A percentile compares a stretch with the other conserved stretches of the same genome.
These are phyloP conservation scores for Pichia scutulata DNA, from an alignment of 805 yeast genomes.

Conservation along the genomic window DNA sequence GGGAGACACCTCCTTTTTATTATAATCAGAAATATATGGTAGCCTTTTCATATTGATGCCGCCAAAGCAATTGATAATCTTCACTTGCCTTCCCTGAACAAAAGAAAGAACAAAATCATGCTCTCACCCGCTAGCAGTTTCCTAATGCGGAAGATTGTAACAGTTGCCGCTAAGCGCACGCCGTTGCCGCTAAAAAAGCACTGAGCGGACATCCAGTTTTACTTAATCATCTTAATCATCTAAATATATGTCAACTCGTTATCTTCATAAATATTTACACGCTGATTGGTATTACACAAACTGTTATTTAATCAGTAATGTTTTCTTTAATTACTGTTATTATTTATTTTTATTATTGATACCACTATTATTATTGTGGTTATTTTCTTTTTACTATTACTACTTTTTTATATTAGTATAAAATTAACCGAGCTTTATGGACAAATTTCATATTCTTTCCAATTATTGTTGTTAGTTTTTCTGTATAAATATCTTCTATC, in stretches of 20 bases:
- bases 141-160: not conserved
- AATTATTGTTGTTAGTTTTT: slow-evolving; percentile 46
- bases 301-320: not conserved
- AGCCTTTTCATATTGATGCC: not conserved
- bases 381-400: too few species aligned
- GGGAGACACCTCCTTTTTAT: not conserved
- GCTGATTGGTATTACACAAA: not conserved
- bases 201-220: not conserved
- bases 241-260: not conserved
- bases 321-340: not conserved
- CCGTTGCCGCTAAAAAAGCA: not conserved
- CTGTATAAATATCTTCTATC: slow-evolving; percentile 47
- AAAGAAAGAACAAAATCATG: not conserved
- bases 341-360: not conserved
- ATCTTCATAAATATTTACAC: not conserved
- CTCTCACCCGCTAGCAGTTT: not conserved
- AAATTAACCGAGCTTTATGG: slow-evolving; percentile 36
- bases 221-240: not conserved
- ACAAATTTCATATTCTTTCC: slow-evolving; percentile 76
- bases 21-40: not conserved
- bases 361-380: not conserved
- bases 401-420: not conserved
- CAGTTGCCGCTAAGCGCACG: not conserved
- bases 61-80: not conserved
- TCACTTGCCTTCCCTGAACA: not conserved